Evolutionary conservation across 1,284 basidiomycete species (phyloP).

Genomic region (Boletus holoroseus): DNA sequence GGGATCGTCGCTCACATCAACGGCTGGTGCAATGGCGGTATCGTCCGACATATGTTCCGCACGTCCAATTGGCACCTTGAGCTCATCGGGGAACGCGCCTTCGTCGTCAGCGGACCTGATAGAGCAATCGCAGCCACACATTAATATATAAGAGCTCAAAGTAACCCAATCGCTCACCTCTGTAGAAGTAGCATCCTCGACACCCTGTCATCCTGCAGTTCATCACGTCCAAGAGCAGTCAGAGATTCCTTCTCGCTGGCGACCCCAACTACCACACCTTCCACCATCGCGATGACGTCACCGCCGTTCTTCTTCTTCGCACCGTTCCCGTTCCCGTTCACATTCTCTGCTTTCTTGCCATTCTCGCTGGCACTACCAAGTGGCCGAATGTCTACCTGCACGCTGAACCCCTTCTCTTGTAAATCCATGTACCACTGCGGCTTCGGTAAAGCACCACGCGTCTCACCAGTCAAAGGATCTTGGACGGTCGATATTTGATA

Average conservation of each 20-base stretch:
- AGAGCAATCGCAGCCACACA: slow-evolving; percentile 26
- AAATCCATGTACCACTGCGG: slow-evolving; percentile 74
- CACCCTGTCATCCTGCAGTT: slow-evolving; percentile 63
- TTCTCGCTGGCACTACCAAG: slow-evolving; percentile 23
- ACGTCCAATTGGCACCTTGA: slow-evolving; percentile 59
- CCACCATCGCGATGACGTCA: slow-evolving; percentile 42
- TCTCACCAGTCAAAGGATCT: slow-evolving; percentile 77
- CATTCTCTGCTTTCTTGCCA: slow-evolving; percentile 21
- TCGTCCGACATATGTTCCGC: slow-evolving; percentile 53
- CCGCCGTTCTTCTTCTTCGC: slow-evolving; percentile 28
- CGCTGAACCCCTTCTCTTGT: slow-evolving; percentile 60
- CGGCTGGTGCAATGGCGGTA: slow-evolving; percentile 16
- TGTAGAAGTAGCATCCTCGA: slow-evolving; percentile 58
- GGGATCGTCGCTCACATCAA: slow-evolving; percentile 27
- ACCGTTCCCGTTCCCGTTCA: slow-evolving; percentile 14
- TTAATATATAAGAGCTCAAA: slow-evolving; percentile 8
- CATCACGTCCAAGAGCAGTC: slow-evolving; percentile 63
- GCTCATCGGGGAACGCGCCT: slow-evolving; percentile 54
- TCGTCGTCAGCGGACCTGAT: slow-evolving; percentile 25
- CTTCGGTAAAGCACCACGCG: slow-evolving; percentile 54
- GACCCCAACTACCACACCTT: slow-evolving; percentile 51
- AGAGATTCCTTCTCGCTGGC: slow-evolving; percentile 72
- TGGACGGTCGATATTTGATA: slow-evolving; percentile 68
- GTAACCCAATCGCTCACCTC: slow-evolving; percentile 39
- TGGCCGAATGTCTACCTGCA: slow-evolving; percentile 56